A percentile compares a stretch with the other conserved stretches of the same genome.
Conservation (phyloP, 2,329 filamentous ascomycete genomes). For the Xylariaceae sp. region DNA sequence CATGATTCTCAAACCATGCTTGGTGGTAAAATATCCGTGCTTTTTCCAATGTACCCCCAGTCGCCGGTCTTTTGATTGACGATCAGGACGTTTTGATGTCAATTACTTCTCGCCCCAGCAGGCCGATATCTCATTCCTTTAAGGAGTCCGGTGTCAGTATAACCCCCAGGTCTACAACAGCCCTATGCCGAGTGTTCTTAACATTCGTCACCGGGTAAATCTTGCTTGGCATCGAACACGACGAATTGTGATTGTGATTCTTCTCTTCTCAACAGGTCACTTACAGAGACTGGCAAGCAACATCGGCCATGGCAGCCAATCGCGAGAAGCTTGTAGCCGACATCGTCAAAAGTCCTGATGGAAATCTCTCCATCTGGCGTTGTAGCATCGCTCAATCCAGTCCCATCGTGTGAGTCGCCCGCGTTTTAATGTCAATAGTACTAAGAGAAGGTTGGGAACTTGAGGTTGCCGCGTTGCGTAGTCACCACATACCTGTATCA, state of each 20-base stretch:
- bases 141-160: background rate
- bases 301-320: slow-evolving; percentile 53
- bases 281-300: slow-evolving; percentile 57
- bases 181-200: background rate
- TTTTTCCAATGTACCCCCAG: slow-evolving; percentile 42
- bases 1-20: slow-evolving; percentile 41
- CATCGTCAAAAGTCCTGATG: slow-evolving; percentile 42
- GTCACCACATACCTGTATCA: slow-evolving; percentile 49
- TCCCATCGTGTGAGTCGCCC: slow-evolving; percentile 62
- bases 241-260: background rate
- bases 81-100: slow-evolving; percentile 45
- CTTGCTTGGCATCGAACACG: background rate
- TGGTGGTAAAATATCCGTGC: slow-evolving; percentile 44
- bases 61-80: slow-evolving; percentile 37
- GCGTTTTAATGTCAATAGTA: background rate
- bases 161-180: background rate
- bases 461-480: too few species aligned
- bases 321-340: slow-evolving; percentile 42
- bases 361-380: slow-evolving; percentile 52
- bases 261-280: background rate
- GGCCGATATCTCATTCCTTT: slow-evolving; percentile 49
- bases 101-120: slow-evolving; percentile 48
- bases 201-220: background rate
- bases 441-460: too few species aligned
- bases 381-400: slow-evolving; percentile 59